Percentiles rank a stretch among this genome's conserved stretches.
phyloP scores from a whole-genome alignment of 257 asterid genomes.

The Ligustrum vulgare region DNA sequence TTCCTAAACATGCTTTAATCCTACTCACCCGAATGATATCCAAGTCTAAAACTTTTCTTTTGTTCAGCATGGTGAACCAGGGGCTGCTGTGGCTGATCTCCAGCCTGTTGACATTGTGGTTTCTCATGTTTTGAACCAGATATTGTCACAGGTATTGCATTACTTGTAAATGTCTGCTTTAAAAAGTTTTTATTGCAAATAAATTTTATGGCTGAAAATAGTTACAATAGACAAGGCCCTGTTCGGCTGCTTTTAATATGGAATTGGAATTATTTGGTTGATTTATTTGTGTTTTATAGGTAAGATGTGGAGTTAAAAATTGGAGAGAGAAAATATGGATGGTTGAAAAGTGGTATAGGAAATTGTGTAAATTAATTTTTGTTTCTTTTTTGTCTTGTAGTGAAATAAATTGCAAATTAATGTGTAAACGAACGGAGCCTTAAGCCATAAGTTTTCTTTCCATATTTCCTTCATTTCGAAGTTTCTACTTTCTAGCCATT shows the following conservation, averaged over 20 bases:
- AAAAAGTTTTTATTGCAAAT: not conserved
- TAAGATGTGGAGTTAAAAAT: no score
- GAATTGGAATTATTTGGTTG: no score
- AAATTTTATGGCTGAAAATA: not conserved
- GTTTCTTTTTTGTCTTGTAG: no score
- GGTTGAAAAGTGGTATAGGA: no score
- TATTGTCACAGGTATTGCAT: conserved; percentile 67
- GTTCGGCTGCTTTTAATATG: no score
- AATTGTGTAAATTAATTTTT: no score
- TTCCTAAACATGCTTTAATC: not conserved
- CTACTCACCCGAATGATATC: not conserved
- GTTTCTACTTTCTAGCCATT: not conserved
- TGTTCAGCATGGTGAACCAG: conserved; percentile 94
- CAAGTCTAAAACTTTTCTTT: conserved; percentile 7
- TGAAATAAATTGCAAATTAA: no score
- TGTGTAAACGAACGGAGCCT: no score
- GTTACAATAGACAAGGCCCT: not conserved
- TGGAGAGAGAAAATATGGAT: no score
- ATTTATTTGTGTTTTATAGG: no score
- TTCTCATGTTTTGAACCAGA: conserved; percentile 85
- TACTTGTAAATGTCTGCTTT: not conserved
- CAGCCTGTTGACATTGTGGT: conserved; percentile 88
- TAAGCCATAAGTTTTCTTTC: not conserved
- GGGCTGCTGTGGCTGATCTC: conserved; percentile 96
- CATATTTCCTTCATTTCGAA: not conserved